phyloP scores from a whole-genome alignment of 2,329 filamentous ascomycete genomes.

The Scytalidium sp. region DNA sequence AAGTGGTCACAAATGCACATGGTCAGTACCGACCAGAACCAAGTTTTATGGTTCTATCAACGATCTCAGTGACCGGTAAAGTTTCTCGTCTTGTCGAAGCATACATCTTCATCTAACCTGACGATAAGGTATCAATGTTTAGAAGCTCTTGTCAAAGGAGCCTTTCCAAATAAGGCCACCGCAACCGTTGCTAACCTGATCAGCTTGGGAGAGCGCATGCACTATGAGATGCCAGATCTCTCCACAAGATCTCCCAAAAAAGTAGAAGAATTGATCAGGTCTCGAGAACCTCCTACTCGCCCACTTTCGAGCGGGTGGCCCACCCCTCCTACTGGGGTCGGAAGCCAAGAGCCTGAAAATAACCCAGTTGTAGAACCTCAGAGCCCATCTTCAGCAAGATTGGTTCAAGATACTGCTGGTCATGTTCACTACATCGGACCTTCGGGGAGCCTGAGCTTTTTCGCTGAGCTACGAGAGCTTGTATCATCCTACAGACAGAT shows the following conservation, averaged over 20 bases:
- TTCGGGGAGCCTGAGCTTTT: conserved; percentile 34
- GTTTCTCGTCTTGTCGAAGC: not conserved
- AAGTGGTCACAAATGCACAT: conserved; percentile 31
- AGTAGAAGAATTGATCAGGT: conserved; percentile 13
- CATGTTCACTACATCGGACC: conserved; percentile 36
- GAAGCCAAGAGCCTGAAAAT: no score
- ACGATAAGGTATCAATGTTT: conserved; percentile 34
- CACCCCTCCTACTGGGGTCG: no score
- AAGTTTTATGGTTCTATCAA: conserved; percentile 35
- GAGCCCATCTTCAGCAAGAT: conserved; percentile 12
- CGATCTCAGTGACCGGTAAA: conserved; percentile 33
- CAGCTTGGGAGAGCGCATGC: no score
- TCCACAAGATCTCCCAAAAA: conserved; percentile 11
- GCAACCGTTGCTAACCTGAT: no score
- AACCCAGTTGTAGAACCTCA: no score
- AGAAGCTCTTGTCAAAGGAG: conserved; percentile 32
- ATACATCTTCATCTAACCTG: no score
- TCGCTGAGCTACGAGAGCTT: conserved; percentile 32
- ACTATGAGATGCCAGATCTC: conserved; percentile 32
- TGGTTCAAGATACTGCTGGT: conserved; percentile 31
- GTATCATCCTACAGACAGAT: conserved; percentile 8
- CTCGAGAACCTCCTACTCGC: not conserved
- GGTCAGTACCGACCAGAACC: conserved; percentile 33
- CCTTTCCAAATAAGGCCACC: conserved; percentile 30
- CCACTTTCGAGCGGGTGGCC: no score